Evolutionary conservation across 1,139 yeast genomes (phyloP), one percentile per base, ranked within the genome.

Genomic region (Geotrichum restrictum): DNA sequence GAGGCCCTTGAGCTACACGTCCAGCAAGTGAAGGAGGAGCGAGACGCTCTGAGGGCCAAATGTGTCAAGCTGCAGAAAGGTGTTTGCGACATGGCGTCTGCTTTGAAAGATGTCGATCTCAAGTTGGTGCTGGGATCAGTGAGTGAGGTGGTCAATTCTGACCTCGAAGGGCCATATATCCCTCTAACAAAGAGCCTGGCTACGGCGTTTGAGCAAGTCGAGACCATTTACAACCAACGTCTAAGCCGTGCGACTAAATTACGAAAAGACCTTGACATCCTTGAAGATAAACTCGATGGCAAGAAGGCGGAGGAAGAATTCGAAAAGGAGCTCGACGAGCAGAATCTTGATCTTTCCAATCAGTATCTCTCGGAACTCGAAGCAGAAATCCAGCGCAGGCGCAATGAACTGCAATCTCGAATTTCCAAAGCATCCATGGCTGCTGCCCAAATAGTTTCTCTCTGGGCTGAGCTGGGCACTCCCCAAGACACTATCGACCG

Each of bases 391-490:
- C 49, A 51, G 11, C 54, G 64, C 4, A 61, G 67, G 61, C 57
- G 63, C 24, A 52, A 57, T 24, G 70, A 67, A 45, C 56, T 56
- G 39, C 57, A 62, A 29, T 36, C 56, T 1, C 58, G 71, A n/a
- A 46, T 66, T 4, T 47, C 54, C 3, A 52, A 43, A 10, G 67
- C 63, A 1, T 56, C 61, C 2, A 57, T 59, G 10, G 52, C 53
- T 18, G 63, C 69, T 1, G 41, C 59, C 16, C 58, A 57, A 7
- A 67, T 69, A 19, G 69, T 63, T n/a, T 49, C 57, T 16, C 56
- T 69, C 13, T 69, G 70, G 70, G 66, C 67, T 0, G 69, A 68
- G 47, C 61, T 69, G 16, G 72, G 69, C 3, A 64, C 69, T 0
- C 61, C 69, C 0, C 69, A 67, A 51, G 56, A 59, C 1, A 62